These are phyloP conservation scores for Sedum album DNA, from an alignment of 164 flowering plant species.

Conservation along the genomic window DNA sequence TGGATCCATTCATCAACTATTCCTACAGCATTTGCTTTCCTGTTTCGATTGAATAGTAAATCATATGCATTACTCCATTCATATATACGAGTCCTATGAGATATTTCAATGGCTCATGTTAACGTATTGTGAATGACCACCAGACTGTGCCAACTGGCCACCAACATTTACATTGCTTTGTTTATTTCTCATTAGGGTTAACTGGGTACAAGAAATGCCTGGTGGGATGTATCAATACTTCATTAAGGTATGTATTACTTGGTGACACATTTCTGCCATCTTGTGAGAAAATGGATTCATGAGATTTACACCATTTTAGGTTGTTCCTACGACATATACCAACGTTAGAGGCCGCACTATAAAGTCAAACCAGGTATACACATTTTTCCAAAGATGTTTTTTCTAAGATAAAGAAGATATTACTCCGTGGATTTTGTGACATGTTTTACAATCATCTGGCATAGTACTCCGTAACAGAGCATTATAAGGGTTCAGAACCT, in stretches of 20 bases:
- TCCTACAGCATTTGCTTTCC: neutral
- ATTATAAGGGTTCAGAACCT: slow-evolving; percentile 33
- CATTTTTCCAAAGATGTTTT: neutral
- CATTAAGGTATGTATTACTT: slow-evolving; percentile 45
- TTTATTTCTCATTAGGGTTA: slow-evolving; percentile 32
- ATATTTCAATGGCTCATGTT: neutral
- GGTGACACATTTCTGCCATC: slow-evolving; percentile 6
- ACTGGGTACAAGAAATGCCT: slow-evolving; percentile 43
- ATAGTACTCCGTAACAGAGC: slow-evolving; percentile 84
- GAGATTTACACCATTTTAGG: slow-evolving; percentile 30
- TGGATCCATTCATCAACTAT: too few relatives aligned
- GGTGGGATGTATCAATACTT: slow-evolving; percentile 75
- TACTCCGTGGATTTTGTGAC: neutral
- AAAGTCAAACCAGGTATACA: slow-evolving; percentile 58
- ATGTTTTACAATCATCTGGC: neutral
- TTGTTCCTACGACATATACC: slow-evolving; percentile 82
- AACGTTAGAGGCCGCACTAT: slow-evolving; percentile 51
- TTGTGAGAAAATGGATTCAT: neutral
- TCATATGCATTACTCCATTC: neutral
- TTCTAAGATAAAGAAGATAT: neutral
- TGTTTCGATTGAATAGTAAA: neutral
- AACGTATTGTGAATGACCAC: neutral
- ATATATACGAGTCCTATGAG: neutral
- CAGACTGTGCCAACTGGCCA: neutral
- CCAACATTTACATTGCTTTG: neutral